These are phyloP conservation scores for Cymbopogon citratus DNA, from an alignment of 176 grass and related monocot genomes.

Conservation along the genomic window DNA sequence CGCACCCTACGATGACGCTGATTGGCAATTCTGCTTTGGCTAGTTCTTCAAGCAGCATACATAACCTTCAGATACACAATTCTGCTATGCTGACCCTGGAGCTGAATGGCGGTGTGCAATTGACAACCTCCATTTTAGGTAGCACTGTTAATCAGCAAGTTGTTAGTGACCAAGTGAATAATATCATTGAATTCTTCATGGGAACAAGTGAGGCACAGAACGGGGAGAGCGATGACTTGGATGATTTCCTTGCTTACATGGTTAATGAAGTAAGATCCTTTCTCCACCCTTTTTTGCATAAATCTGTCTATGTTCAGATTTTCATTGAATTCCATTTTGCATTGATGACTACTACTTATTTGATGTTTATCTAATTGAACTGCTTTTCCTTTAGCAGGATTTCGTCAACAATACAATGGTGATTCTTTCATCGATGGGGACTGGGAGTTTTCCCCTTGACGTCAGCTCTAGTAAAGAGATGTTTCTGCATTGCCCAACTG, in stretches of 20 bases:
- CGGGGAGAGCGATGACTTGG: not conserved
- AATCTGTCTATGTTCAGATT: not conserved
- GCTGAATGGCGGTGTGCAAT: not conserved
- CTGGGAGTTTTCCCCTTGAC: not conserved
- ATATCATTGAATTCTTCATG: not conserved
- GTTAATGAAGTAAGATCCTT: constrained; percentile 21
- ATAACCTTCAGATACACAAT: not conserved
- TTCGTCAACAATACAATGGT: not conserved
- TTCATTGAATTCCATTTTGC: not conserved
- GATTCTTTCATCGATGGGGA: not conserved
- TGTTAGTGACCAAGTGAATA: not conserved
- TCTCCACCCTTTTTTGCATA: not conserved
- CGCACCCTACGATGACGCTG: not conserved
- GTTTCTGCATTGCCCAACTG: not conserved
- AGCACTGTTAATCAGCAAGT: not conserved
- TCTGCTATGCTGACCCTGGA: not conserved
- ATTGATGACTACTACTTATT: not conserved
- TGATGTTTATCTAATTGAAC: not conserved
- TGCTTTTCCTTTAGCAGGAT: constrained; percentile 8
- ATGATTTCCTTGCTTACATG: not conserved
- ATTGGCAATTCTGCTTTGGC: not conserved
- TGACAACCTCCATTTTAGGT: not conserved
- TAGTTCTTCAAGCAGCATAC: constrained; percentile 7
- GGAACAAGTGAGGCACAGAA: not conserved
- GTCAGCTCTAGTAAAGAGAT: not conserved